Percentiles rank a stretch among this genome's conserved stretches.
Conservation (phyloP, 805 yeast genomes). For the Saturnispora galanensis region DNA sequence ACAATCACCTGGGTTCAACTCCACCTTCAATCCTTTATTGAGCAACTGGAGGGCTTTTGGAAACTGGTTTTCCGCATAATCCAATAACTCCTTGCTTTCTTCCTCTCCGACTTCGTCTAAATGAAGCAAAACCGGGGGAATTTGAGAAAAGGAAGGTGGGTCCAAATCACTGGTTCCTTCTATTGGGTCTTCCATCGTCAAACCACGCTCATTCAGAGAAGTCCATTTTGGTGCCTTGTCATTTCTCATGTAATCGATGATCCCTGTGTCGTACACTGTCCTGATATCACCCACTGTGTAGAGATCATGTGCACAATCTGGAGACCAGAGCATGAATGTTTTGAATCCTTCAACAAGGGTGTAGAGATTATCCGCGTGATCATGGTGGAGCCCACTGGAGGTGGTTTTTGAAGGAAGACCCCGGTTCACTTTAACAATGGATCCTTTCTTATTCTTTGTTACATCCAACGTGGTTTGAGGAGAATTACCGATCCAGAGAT, state of each 20-base stretch:
- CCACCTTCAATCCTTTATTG: slow-evolving; percentile 35
- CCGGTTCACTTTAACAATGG: slow-evolving; percentile 20
- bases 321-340: slow-evolving; percentile 58
- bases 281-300: slow-evolving; percentile 57
- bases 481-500: slow-evolving; percentile 56
- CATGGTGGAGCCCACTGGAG: slow-evolving; percentile 72
- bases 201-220: slow-evolving; percentile 36
- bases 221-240: slow-evolving; percentile 54
- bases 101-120: slow-evolving; percentile 39
- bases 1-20: slow-evolving; percentile 54
- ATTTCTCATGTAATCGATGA: slow-evolving; percentile 51
- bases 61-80: not conserved
- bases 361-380: slow-evolving; percentile 70
- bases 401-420: slow-evolving; percentile 49
- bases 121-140: slow-evolving; percentile 58
- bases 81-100: slow-evolving; percentile 13
- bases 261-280: slow-evolving; percentile 47
- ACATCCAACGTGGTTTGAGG: slow-evolving; percentile 8
- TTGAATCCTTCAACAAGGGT: slow-evolving; percentile 51
- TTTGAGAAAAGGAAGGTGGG: slow-evolving; percentile 60
- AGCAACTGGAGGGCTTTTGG: slow-evolving; percentile 17
- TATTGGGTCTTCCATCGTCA: slow-evolving; percentile 34
- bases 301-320: slow-evolving; percentile 48
- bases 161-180: slow-evolving; percentile 24
- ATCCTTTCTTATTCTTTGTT: not conserved